Evolutionary conservation across 345 rosid genomes (phyloP).

Genomic region (Hevea brasiliensis): DNA sequence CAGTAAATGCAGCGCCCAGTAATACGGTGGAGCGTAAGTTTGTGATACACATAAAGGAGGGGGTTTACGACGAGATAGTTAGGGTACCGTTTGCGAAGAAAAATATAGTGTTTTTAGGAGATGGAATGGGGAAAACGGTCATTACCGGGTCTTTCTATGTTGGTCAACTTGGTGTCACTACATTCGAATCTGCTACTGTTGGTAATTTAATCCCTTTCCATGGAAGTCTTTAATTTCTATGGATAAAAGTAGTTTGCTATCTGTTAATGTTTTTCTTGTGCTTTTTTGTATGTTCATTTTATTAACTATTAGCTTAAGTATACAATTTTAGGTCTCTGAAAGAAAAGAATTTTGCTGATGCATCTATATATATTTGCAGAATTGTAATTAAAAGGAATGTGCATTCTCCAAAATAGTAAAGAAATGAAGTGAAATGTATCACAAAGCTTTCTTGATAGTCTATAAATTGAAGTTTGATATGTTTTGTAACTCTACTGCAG

Average conservation of each 20-base stretch:
- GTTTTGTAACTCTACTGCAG: slow-evolving; percentile 34
- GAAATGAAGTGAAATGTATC: not conserved
- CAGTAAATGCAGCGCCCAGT: slow-evolving; percentile 74
- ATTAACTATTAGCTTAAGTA: too few species aligned
- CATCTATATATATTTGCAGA: too few species aligned
- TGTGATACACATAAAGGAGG: slow-evolving; percentile 63
- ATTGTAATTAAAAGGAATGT: too few species aligned
- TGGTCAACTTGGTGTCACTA: slow-evolving; percentile 60
- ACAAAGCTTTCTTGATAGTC: too few species aligned
- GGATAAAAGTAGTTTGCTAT: too few species aligned
- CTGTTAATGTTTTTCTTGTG: too few species aligned
- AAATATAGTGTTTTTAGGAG: slow-evolving; percentile 82
- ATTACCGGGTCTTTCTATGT: slow-evolving; percentile 62
- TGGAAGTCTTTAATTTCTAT: too few species aligned
- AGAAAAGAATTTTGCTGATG: not conserved
- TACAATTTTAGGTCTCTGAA: not conserved
- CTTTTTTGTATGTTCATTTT: too few species aligned
- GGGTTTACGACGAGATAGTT: slow-evolving; percentile 74
- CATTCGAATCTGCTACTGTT: slow-evolving; percentile 76
- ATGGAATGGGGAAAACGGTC: slow-evolving; percentile 79
- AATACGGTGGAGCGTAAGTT: slow-evolving; percentile 37
- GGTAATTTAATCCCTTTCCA: slow-evolving; percentile 37
- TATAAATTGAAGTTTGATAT: not conserved
- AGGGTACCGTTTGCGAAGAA: slow-evolving; percentile 71
- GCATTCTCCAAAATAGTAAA: too few species aligned